Conservation (phyloP, 805 yeast genomes). For the Barnettozyma pratensis region DNA sequence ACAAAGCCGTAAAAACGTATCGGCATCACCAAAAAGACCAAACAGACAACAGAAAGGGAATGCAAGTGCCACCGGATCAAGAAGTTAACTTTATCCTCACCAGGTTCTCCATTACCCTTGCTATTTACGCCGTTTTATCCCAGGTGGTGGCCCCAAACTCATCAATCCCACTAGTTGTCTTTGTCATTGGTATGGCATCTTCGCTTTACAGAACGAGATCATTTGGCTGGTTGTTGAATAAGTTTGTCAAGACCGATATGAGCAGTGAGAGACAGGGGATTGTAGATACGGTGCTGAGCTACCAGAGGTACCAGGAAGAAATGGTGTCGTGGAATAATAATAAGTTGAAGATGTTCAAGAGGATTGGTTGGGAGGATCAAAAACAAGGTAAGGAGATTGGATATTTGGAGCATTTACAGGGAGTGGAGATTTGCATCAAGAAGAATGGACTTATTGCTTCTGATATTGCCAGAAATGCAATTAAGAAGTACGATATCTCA, state of each 20-base stretch:
- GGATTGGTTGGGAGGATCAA: constrained; percentile 54
- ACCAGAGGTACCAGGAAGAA: constrained; percentile 38
- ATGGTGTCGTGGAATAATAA: constrained; percentile 41
- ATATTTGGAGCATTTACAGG: constrained; percentile 46
- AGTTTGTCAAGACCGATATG: constrained; percentile 19
- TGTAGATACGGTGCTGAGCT: constrained; percentile 38
- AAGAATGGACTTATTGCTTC: constrained; percentile 44
- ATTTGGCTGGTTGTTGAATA: constrained; percentile 21
- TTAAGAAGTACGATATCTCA: constrained; percentile 32
- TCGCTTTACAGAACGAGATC: constrained; percentile 19
- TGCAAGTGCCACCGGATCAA: not conserved
- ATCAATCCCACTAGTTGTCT: constrained; percentile 19
- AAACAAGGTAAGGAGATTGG: constrained; percentile 46
- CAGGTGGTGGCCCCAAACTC: constrained; percentile 22
- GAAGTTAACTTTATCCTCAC: constrained; percentile 14
- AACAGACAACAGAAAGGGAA: no score
- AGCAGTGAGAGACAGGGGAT: constrained; percentile 23
- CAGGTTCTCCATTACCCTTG: constrained; percentile 25
- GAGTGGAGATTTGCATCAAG: constrained; percentile 41
- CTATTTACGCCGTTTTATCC: constrained; percentile 23
- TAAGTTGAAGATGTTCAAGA: constrained; percentile 37
- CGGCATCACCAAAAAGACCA: no score
- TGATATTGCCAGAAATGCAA: constrained; percentile 37
- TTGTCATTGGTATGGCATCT: constrained; percentile 27
- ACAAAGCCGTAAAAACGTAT: no score